Conservation (phyloP, 208 protist genomes). For the Acanthamoeba lenticulata region DNA sequence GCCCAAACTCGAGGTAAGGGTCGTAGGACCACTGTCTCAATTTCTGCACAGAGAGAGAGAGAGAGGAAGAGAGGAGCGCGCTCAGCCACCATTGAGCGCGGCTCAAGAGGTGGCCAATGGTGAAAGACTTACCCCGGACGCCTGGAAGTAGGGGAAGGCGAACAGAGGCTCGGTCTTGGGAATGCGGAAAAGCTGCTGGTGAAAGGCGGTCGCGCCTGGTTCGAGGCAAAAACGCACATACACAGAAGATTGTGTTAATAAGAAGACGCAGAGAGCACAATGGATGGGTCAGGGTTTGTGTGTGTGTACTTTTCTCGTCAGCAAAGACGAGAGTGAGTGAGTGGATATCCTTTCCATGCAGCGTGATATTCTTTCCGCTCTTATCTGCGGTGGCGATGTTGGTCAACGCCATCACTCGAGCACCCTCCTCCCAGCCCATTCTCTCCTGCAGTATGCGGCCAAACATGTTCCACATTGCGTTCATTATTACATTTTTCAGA, state of each 20-base stretch:
- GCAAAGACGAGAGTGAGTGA: neutral
- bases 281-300: too few relatives aligned
- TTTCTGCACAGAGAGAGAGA: neutral
- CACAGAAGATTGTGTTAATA: neutral
- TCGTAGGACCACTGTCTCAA: neutral
- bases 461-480: neutral
- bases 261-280: too few relatives aligned
- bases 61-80: neutral
- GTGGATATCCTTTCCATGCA: neutral
- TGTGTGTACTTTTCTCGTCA: neutral
- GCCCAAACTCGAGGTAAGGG: neutral
- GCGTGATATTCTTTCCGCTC: neutral
- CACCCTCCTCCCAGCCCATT: neutral
- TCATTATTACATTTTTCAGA: neutral
- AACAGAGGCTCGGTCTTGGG: neutral
- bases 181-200: neutral
- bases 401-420: neutral
- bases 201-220: neutral
- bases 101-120: neutral
- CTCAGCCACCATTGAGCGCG: neutral
- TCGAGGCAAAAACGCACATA: neutral
- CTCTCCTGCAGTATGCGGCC: neutral
- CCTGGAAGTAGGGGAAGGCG: neutral
- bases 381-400: neutral
- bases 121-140: neutral